phyloP scores from a whole-genome alignment of 345 rosid species.

The Durio zibethinus region DNA sequence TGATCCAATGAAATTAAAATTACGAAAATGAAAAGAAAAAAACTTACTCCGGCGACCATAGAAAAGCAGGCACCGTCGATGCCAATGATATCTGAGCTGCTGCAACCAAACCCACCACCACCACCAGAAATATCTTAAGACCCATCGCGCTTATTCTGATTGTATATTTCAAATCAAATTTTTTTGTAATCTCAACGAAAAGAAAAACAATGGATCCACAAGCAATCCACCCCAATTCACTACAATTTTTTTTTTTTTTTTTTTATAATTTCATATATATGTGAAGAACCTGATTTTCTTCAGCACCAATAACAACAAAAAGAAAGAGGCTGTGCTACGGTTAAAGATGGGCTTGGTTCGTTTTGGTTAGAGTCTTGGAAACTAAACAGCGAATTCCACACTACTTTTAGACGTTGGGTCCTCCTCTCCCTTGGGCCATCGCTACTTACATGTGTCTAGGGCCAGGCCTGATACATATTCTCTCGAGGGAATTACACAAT shows the following conservation, averaged over 20 bases:
- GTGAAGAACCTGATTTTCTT: background rate
- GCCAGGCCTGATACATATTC: too few species aligned
- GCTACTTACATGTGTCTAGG: too few species aligned
- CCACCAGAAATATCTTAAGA: constrained; percentile 10
- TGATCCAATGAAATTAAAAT: background rate
- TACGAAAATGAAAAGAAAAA: constrained; percentile 28
- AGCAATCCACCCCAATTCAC: background rate
- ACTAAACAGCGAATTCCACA: too few species aligned
- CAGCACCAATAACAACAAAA: background rate
- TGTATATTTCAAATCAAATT: background rate
- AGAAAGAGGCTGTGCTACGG: background rate
- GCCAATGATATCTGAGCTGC: constrained; percentile 31
- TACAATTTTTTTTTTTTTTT: background rate
- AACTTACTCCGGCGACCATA: constrained; percentile 58
- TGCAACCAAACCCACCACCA: constrained; percentile 24
- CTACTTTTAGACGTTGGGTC: too few species aligned
- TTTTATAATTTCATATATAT: background rate
- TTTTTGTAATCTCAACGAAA: background rate
- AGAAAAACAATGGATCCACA: background rate
- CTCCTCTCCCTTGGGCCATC: too few species aligned
- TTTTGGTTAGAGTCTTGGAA: too few species aligned
- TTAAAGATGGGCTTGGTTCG: background rate
- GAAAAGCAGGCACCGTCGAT: constrained; percentile 66
- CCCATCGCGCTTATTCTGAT: constrained; percentile 2
- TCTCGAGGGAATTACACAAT: too few species aligned